phyloP scores from a whole-genome alignment of 106 monocot genomes.

The Ottelia alismoides region DNA sequence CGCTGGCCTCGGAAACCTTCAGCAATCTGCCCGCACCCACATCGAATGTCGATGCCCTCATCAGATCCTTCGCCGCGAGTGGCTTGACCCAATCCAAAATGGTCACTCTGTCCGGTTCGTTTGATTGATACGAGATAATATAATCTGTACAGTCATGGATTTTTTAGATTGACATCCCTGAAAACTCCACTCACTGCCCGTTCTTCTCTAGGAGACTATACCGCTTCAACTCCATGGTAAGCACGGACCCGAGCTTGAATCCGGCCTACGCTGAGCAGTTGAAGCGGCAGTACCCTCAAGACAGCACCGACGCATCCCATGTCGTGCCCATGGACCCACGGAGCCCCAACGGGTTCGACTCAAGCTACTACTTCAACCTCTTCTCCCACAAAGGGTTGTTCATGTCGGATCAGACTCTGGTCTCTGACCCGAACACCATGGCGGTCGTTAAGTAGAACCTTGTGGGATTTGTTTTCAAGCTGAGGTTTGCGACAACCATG shows the following conservation, averaged over 20 bases:
- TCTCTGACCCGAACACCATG: slow-evolving; percentile 8
- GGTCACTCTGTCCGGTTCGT: no score
- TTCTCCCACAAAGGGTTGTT: slow-evolving; percentile 29
- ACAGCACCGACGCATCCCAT: slow-evolving; percentile 7
- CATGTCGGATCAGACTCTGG: slow-evolving; percentile 31
- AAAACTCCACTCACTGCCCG: slow-evolving; percentile 27
- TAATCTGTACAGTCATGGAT: no score
- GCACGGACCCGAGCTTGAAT: slow-evolving; percentile 29
- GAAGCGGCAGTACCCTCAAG: slow-evolving; percentile 25
- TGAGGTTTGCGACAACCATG: slow-evolving; percentile 21
- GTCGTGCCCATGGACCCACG: slow-evolving; percentile 29
- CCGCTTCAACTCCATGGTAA: slow-evolving; percentile 17
- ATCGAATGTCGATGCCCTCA: no score
- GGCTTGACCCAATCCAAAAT: no score
- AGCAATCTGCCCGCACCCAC: no score
- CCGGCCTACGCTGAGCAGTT: slow-evolving; percentile 19
- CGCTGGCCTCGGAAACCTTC: no score
- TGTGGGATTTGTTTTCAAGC: not conserved
- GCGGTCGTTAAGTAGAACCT: slow-evolving; percentile 10
- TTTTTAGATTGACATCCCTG: slow-evolving; percentile 1
- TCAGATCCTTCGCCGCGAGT: no score
- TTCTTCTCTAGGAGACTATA: slow-evolving; percentile 29
- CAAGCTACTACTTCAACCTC: slow-evolving; percentile 20
- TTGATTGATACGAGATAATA: no score
- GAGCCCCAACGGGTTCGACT: slow-evolving; percentile 22